Conservation (phyloP, 768 basidiomycete species). For the Exidia glandulosa region DNA sequence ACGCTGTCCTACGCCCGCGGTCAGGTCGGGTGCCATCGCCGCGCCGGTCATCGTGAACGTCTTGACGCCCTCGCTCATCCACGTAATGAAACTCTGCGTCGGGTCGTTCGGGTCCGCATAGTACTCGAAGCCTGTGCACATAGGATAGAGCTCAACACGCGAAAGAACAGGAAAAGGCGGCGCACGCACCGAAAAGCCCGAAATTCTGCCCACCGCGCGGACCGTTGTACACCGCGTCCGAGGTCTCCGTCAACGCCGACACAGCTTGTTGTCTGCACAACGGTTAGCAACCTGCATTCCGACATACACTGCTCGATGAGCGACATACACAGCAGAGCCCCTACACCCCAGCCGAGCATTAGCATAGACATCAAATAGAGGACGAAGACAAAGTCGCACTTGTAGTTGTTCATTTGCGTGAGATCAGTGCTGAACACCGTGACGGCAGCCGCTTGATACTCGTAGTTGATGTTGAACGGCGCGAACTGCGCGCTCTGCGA, state of each 20-base stretch:
- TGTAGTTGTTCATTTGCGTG: constrained; percentile 19
- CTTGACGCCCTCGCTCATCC: constrained; percentile 16
- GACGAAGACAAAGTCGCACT: too few species aligned
- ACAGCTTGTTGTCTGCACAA: constrained; percentile 38
- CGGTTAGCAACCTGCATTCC: constrained; percentile 15
- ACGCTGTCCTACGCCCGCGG: constrained; percentile 17
- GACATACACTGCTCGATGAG: constrained; percentile 13
- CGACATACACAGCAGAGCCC: constrained; percentile 39
- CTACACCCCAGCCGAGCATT: constrained; percentile 9
- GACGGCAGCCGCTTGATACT: constrained; percentile 15
- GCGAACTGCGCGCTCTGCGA: constrained; percentile 24
- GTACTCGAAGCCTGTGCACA: constrained; percentile 20
- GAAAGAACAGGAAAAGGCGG: neutral
- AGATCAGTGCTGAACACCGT: constrained; percentile 13
- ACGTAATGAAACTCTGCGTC: constrained; percentile 19
- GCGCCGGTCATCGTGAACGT: constrained; percentile 18
- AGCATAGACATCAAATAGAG: neutral
- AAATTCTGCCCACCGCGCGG: constrained; percentile 25
- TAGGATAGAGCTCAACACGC: neutral
- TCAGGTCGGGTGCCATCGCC: constrained; percentile 16
- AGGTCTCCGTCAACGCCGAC: constrained; percentile 34
- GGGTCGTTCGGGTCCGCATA: constrained; percentile 13
- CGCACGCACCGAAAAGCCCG: constrained; percentile 32
- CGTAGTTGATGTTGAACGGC: constrained; percentile 22
- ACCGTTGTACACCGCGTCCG: constrained; percentile 47